phyloP scores from a whole-genome alignment of 257 asterid genomes.

The Anisodus tanguticus region DNA sequence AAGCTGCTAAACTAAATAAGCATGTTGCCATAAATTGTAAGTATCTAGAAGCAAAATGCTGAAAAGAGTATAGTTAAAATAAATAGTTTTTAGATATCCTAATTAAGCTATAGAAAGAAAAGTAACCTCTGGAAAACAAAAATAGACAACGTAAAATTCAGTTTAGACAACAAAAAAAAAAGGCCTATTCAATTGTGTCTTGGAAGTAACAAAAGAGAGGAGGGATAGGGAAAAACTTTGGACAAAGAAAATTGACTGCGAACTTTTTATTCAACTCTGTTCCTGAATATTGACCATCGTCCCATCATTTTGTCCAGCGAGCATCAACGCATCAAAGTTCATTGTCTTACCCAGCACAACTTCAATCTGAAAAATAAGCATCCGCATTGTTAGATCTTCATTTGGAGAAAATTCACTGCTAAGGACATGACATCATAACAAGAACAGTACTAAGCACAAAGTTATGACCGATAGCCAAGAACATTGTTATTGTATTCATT shows the following conservation, averaged over 20 bases:
- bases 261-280: slow-evolving; percentile 33
- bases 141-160: background rate
- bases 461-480: background rate
- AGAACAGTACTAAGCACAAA: background rate
- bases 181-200: background rate
- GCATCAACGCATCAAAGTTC: slow-evolving; percentile 74
- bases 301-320: slow-evolving; percentile 53
- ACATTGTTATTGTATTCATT: background rate
- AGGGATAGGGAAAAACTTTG: background rate
- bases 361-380: slow-evolving; percentile 58
- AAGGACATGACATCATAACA: background rate
- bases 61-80: too few relatives aligned
- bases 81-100: too few relatives aligned
- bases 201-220: background rate
- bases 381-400: background rate
- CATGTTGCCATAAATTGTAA: too few relatives aligned
- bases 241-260: background rate
- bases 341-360: slow-evolving; percentile 69
- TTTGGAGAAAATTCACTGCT: too few relatives aligned
- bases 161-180: background rate
- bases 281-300: slow-evolving; percentile 46
- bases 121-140: background rate
- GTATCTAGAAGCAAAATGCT: too few relatives aligned
- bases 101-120: too few relatives aligned
- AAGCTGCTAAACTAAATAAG: too few relatives aligned